These are phyloP conservation scores for Nicotiana rustica DNA, from an alignment of 305 asterid species.

Conservation along the genomic window DNA sequence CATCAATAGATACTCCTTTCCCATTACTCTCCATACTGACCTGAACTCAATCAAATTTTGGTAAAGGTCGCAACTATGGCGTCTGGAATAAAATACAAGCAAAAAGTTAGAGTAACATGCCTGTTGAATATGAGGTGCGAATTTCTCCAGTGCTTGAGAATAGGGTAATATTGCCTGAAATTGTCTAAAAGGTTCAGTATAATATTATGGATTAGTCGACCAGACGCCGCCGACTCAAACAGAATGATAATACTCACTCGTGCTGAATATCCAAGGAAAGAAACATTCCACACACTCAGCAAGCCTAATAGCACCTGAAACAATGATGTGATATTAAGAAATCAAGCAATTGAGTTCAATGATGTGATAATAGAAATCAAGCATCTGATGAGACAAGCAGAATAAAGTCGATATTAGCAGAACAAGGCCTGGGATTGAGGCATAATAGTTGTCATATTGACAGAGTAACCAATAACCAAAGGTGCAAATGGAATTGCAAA, in stretches of 20 bases:
- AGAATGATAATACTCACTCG: slow-evolving; percentile 67
- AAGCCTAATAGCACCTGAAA: slow-evolving; percentile 90
- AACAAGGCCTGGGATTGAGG: not conserved
- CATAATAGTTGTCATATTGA: not conserved
- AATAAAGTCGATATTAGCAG: not conserved
- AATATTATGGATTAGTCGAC: slow-evolving; percentile 23
- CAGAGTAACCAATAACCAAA: not conserved
- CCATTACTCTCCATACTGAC: slow-evolving; percentile 99
- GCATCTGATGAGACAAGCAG: slow-evolving; percentile 4
- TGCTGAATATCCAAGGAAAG: slow-evolving; percentile 96
- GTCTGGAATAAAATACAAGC: slow-evolving; percentile 37
- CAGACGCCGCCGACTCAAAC: not conserved
- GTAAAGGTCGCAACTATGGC: slow-evolving; percentile 33
- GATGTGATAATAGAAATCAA: slow-evolving; percentile 10
- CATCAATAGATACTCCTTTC: slow-evolving; percentile 96
- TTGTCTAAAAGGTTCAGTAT: slow-evolving; percentile 30
- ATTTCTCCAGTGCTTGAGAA: slow-evolving; percentile 94
- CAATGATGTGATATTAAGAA: slow-evolving; percentile 36
- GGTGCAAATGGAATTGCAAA: slow-evolving; percentile 12
- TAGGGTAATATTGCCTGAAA: slow-evolving; percentile 97
- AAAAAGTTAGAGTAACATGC: slow-evolving; percentile 51
- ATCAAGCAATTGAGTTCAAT: slow-evolving; percentile 35
- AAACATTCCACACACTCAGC: slow-evolving; percentile 97
- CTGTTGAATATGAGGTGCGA: slow-evolving; percentile 99
- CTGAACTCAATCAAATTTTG: slow-evolving; percentile 49